Evolutionary conservation across 805 yeast genomes (phyloP), one percentile per base, ranked within the genome.

Genomic region (Hanseniaspora pseudoguilliermondii): DNA sequence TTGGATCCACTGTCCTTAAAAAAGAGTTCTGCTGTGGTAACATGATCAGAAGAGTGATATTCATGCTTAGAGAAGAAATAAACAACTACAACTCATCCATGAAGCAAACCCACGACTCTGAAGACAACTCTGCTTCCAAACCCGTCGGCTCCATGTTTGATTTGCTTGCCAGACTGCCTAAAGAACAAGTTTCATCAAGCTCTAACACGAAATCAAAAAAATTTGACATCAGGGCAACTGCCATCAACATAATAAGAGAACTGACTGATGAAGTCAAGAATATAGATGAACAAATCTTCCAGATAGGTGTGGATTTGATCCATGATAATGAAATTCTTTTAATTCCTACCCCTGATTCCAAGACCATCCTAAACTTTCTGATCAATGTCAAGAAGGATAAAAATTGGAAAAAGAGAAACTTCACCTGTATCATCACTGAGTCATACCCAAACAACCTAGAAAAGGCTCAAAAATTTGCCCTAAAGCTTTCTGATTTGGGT

Each of bases 331-430:
- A 86, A 67, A 78, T 86, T 23, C 69, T 86, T 46, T 65, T 78
- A 32, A 87, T 97, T 0, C 96, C 97, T n/a, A 89, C 97, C 0
- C 97, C 97, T 6, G 87, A 83, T 43, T 87, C 96, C 0, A 80
- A 81, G 59, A 91, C 97, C 0, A 96, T 93, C 11, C 72, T 88
- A 57, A 88, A 88, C 62, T 93, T 93, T 63, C 73, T 93, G 58
- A 73, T 88, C 57, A 83, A 86, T 64, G 96, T 97, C 4, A 80
- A 95, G 58, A 78, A 83, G 59, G 65, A 70, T 48, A 67, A 67
- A 42, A 90, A 91, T 71, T 50, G 58, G 50, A 55, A 55, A 49
- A 50, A 43, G 23, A 82, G 97, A 74, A 85, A 81, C 64, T 91
- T 93, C 70, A 84, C 95, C 0, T 97, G 95, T 10, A 73, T 87